Evolutionary conservation across 1,284 basidiomycete species (phyloP).

Genomic region (Austroboletus olivaceoglutinosus): DNA sequence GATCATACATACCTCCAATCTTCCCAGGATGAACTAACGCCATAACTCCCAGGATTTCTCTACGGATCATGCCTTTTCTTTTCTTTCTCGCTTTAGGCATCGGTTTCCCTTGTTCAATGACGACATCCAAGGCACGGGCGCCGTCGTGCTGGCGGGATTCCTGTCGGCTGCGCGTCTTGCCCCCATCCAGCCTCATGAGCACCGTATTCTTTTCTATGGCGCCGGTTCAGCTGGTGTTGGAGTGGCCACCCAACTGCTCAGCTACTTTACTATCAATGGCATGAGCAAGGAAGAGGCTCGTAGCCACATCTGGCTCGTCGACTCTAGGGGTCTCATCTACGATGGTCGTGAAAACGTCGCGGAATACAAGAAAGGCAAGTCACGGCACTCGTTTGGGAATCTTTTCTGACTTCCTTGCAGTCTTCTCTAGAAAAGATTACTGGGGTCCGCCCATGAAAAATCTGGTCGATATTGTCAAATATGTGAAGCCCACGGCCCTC

Average conservation of each 20-base stretch:
- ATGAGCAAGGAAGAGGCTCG: constrained; percentile 78
- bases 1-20: background rate
- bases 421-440: constrained; percentile 83
- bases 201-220: constrained; percentile 89
- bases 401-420: constrained; percentile 35
- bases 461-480: constrained; percentile 78
- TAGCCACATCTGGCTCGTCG: constrained; percentile 77
- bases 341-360: constrained; percentile 62
- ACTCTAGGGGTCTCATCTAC: constrained; percentile 85
- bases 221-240: constrained; percentile 89
- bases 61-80: constrained; percentile 83
- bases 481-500: constrained; percentile 89
- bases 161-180: constrained; percentile 84
- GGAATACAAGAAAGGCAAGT: constrained; percentile 78
- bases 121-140: constrained; percentile 87
- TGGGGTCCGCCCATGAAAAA: constrained; percentile 70
- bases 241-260: constrained; percentile 85
- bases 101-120: constrained; percentile 88
- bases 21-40: constrained; percentile 1
- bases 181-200: constrained; percentile 66
- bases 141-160: constrained; percentile 90
- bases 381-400: background rate
- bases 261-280: constrained; percentile 83
- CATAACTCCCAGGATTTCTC: constrained; percentile 66
- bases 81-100: constrained; percentile 72